phyloP scores from a whole-genome alignment of 331 rosid genomes.

The Quercus phellos region DNA sequence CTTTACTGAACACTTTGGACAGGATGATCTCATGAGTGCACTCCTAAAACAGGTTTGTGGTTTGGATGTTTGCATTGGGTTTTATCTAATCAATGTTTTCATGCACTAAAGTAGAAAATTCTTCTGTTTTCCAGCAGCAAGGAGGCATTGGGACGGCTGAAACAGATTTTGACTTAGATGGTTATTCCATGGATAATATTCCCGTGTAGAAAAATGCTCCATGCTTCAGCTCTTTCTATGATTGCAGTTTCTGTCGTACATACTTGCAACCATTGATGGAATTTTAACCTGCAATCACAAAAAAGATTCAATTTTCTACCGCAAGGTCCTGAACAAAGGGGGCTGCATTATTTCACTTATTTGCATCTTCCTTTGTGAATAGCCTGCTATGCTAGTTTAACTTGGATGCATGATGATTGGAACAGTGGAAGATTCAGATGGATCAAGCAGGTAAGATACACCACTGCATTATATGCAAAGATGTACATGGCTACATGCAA shows the following conservation, averaged over 20 bases:
- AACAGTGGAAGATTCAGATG: constrained; percentile 17
- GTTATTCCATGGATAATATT: constrained; percentile 76
- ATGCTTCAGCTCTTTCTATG: constrained; percentile 25
- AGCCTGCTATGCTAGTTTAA: constrained; percentile 32
- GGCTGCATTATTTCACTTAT: constrained; percentile 31
- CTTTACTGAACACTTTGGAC: constrained; percentile 70
- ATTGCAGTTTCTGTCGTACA: constrained; percentile 57
- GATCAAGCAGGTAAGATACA: constrained; percentile 22
- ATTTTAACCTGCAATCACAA: constrained; percentile 36
- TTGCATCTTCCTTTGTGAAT: constrained; percentile 36
- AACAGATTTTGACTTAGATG: constrained; percentile 79
- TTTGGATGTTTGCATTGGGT: background rate
- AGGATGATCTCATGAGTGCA: constrained; percentile 91
- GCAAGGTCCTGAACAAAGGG: constrained; percentile 13
- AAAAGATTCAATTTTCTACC: constrained; percentile 31
- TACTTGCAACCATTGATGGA: constrained; percentile 49
- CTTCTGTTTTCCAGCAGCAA: constrained; percentile 53
- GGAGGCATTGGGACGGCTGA: constrained; percentile 63
- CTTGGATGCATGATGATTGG: constrained; percentile 26
- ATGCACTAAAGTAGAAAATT: background rate
- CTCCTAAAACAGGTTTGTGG: constrained; percentile 79
- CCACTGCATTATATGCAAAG: constrained; percentile 49
- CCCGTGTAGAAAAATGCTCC: constrained; percentile 52
- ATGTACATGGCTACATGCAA: constrained; percentile 33
- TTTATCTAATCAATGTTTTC: background rate